Conservation (phyloP, 163 green algal genomes). For the Chlorella variabilis region DNA sequence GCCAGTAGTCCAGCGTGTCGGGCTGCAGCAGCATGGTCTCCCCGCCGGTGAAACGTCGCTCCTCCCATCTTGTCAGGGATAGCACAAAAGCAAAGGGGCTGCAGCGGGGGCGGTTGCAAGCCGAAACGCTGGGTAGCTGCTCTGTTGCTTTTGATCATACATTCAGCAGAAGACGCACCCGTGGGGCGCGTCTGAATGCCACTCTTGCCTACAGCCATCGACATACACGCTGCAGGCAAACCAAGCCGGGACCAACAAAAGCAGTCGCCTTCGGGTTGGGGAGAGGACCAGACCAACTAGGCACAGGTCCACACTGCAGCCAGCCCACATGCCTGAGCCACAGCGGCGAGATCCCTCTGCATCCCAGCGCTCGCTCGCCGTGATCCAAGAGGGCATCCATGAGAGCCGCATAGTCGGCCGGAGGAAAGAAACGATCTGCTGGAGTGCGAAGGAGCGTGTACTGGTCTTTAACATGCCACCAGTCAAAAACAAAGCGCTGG, state of each 20-base stretch:
- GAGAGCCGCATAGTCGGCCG: constrained; percentile 61
- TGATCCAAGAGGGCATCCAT: constrained; percentile 78
- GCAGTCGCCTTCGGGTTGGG: background rate
- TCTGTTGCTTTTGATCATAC: background rate
- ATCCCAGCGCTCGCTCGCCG: constrained; percentile 77
- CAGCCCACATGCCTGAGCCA: constrained; percentile 69
- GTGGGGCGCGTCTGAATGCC: background rate
- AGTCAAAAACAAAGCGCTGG: constrained; percentile 83
- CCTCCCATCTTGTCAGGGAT: constrained; percentile 68
- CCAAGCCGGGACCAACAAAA: no score
- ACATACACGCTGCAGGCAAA: constrained; percentile 65
- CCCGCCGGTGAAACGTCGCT: constrained; percentile 66
- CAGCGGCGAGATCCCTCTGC: constrained; percentile 79
- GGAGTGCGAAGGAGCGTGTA: constrained; percentile 73
- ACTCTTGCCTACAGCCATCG: constrained; percentile 45
- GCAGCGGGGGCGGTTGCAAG: constrained; percentile 50
- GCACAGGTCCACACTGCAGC: background rate
- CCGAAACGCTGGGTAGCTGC: background rate
- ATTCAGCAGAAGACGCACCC: background rate
- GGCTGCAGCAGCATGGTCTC: constrained; percentile 78
- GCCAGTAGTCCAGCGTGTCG: constrained; percentile 79
- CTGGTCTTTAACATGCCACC: constrained; percentile 75
- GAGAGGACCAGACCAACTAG: background rate
- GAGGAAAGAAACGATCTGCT: constrained; percentile 75
- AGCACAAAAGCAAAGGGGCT: constrained; percentile 89